A percentile compares a stretch with the other conserved stretches of the same genome.
phyloP scores from a whole-genome alignment of 164 flowering plant species.

The Chloranthus sessilifolius region DNA sequence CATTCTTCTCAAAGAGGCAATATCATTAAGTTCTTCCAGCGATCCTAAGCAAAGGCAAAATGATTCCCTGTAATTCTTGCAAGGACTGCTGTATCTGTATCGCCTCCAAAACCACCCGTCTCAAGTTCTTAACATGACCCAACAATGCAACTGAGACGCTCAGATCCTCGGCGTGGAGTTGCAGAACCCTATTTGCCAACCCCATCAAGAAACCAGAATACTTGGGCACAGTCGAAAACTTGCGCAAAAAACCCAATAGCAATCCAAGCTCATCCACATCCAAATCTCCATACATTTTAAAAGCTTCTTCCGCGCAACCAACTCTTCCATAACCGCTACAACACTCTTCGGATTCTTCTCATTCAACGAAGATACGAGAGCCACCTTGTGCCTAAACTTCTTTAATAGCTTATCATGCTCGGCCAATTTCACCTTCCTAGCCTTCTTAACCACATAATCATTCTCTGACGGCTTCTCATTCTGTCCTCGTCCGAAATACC shows the following conservation, averaged over 20 bases:
- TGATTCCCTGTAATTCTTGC: slow-evolving; percentile 85
- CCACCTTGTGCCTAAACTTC: slow-evolving; percentile 88
- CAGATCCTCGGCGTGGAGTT: slow-evolving; percentile 54
- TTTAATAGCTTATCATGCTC: slow-evolving; percentile 78
- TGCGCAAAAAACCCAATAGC: slow-evolving; percentile 60
- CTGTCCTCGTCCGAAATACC: slow-evolving; percentile 78
- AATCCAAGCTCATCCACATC: slow-evolving; percentile 65
- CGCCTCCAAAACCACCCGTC: slow-evolving; percentile 69
- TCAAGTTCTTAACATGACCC: slow-evolving; percentile 52
- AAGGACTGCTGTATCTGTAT: slow-evolving; percentile 61
- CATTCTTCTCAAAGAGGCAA: too few relatives aligned
- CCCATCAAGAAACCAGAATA: slow-evolving; percentile 56
- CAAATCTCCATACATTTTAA: slow-evolving; percentile 65
- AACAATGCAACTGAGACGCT: slow-evolving; percentile 37
- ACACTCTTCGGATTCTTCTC: slow-evolving; percentile 48
- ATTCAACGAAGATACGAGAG: slow-evolving; percentile 57
- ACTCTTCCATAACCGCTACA: slow-evolving; percentile 89
- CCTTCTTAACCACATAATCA: slow-evolving; percentile 52
- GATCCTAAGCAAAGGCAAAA: slow-evolving; percentile 72
- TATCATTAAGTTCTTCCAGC: too few relatives aligned
- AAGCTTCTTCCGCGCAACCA: slow-evolving; percentile 75
- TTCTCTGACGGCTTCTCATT: slow-evolving; percentile 63
- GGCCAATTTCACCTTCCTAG: slow-evolving; percentile 56
- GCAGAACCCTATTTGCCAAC: slow-evolving; percentile 59
- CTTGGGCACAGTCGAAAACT: slow-evolving; percentile 48